A percentile compares a stretch with the other conserved stretches of the same genome.
These are phyloP conservation scores for Rhizoclosmatium sp. DNA, from an alignment of 192 early-diverging fungal genomes.

Conservation along the genomic window DNA sequence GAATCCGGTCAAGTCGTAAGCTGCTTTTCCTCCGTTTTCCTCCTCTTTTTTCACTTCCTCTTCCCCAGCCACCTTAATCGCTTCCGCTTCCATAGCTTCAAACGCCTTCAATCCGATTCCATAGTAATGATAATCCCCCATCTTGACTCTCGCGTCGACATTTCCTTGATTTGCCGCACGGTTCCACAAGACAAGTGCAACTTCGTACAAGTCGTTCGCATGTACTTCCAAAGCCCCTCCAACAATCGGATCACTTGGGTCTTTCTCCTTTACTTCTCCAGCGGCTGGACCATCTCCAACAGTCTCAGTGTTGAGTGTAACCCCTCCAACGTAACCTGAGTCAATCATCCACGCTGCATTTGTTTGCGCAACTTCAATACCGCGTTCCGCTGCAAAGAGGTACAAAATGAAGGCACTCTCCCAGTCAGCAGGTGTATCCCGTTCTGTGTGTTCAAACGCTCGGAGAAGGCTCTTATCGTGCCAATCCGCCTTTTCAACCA, in stretches of 20 bases:
- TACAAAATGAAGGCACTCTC: conserved; percentile 78
- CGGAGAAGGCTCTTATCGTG: conserved; percentile 51
- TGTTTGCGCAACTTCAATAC: conserved; percentile 84
- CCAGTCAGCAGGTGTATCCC: conserved; percentile 64
- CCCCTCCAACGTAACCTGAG: conserved; percentile 39
- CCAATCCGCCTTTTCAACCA: conserved; percentile 89
- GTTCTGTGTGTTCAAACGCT: conserved; percentile 19
- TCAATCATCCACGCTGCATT: conserved; percentile 94
- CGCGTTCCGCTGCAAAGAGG: conserved; percentile 88
- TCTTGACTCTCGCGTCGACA: conserved; percentile 87
- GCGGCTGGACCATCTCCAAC: neutral
- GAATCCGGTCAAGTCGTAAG: neutral
- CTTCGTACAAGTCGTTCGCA: conserved; percentile 55
- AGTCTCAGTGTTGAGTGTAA: neutral
- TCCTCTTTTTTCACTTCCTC: conserved; percentile 20
- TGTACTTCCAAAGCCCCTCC: conserved; percentile 16
- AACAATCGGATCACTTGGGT: neutral
- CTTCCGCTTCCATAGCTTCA: conserved; percentile 16
- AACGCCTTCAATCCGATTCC: conserved; percentile 71
- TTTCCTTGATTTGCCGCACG: conserved; percentile 93
- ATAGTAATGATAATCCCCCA: conserved; percentile 92
- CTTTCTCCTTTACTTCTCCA: neutral
- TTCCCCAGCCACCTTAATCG: conserved; percentile 5
- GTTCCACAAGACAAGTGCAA: conserved; percentile 90
- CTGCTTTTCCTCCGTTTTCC: neutral